phyloP scores from a whole-genome alignment of 768 basidiomycete genomes.

The Mycena rosella region DNA sequence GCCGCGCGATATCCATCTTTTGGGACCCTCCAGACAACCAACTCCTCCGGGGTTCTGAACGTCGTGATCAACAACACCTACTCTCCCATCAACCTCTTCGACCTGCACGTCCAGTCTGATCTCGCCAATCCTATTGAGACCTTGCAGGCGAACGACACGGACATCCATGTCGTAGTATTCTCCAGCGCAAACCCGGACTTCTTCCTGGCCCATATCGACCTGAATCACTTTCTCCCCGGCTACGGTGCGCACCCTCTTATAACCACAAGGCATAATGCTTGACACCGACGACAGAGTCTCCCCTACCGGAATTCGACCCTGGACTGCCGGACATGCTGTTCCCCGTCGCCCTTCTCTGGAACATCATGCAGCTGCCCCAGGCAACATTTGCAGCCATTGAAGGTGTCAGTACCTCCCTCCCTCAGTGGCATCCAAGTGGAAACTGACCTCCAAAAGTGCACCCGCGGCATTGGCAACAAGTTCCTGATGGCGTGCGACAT shows the following conservation, averaged over 20 bases:
- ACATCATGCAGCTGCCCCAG: neutral
- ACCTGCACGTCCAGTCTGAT: neutral
- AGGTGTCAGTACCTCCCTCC: neutral
- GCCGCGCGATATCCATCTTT: neutral
- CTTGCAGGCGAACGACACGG: neutral
- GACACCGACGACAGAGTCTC: neutral
- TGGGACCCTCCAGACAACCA: slow-evolving; percentile 3
- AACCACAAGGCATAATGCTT: neutral
- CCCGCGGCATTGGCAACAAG: slow-evolving; percentile 14
- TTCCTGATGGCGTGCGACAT: slow-evolving; percentile 23
- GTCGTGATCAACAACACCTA: slow-evolving; percentile 19
- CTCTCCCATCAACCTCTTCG: slow-evolving; percentile 4
- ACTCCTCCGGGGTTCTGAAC: neutral
- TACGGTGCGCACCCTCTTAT: neutral
- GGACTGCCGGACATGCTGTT: neutral
- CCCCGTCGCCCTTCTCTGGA: slow-evolving; percentile 9
- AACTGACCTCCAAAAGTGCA: neutral
- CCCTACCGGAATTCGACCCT: neutral
- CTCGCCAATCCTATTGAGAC: neutral
- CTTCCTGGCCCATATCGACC: slow-evolving; percentile 4
- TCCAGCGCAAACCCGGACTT: neutral
- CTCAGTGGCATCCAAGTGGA: too few relatives aligned
- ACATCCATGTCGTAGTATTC: neutral
- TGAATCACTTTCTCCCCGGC: neutral
- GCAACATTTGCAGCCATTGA: slow-evolving; percentile 4